Evolutionary conservation across 2,329 filamentous ascomycete species (phyloP), one percentile per base, ranked within the genome.

Genomic region (Clonostachys rosea): DNA sequence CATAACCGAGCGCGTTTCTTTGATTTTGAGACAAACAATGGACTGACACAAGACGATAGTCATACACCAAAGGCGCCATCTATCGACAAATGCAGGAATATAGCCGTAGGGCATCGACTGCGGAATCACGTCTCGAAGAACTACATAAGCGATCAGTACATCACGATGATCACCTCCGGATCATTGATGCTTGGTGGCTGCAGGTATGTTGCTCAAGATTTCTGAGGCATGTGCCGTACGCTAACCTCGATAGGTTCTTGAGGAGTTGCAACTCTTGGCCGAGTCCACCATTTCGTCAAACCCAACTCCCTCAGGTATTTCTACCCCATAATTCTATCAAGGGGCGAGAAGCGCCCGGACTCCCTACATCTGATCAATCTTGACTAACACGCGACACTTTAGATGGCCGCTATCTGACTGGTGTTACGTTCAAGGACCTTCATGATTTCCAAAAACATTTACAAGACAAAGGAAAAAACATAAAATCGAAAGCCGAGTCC

Each of bases 11-110:
- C 24, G 24, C 24, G 24, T 30, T 30, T 30, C 24, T 30, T 30
- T 30, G 24, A 30, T 10, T 10, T 30, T 10, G 24, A 30, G 24
- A 30, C 24, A 30, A 30, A 30, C 24, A 30, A 30, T 30, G 24
- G 24, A 30, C 24, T 30, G 24, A 30, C 24, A 30, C 24, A 10
- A 30, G 24, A 9, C 9, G 24, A 51, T 56, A 69, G 66, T 54
- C 61, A 46, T 69, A 69, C 50, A 69, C 65, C 50, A 99, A 97
- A 72, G 94, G 96, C 73, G 94, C 94, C 54, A 96, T 99, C 64
- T 86, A 89, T 60, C 89, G 95, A 49, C 92, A 96, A 71, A 96
- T 99, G 91, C 89, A 91, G 63, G 94, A 97, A 69, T 96, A 95
- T 69, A 96, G 95, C 70, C 85, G 94, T 57, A 90, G 95, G 64